Base-by-base conservation (phyloP, 805 yeast species). In the Wickerhamiella galacta region DNA sequence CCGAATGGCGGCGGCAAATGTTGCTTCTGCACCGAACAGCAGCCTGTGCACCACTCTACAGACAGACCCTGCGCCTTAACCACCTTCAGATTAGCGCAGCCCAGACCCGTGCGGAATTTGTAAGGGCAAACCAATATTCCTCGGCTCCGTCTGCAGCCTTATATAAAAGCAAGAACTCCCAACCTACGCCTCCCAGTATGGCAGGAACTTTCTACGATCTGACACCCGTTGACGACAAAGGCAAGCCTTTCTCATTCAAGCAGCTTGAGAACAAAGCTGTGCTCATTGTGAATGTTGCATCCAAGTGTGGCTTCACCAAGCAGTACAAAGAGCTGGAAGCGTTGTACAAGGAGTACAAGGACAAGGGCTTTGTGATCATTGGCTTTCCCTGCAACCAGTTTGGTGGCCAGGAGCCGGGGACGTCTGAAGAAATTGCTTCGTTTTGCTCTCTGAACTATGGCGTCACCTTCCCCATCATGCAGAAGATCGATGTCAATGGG, bases 301-400 rank as follows among this genome's bases (percentile, higher is more conserved):
- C 90, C 49, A 75, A 80, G 57, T 80, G 92, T 53, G 73, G 72
- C 4, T 72, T 71, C 56, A 73, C 90, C 3, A 73, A 78, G 36
- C 93, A 82, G 53, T 78, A 76, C 52, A 57, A 62, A 33, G 87
- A 74, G 33, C 58, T 83, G 22, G 85, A 83, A 56, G 57, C 53
- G 25, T 56, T 83, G 10, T 72, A 80, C 58, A 58, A 71, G 39
- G 70, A 72, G 49, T 78, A 75, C 57, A 57, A 65, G 33, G 69
- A 65, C 31, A 48, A 66, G 40, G 92, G 80, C 1, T 60, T 85
- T 16, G 70, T 58, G 28, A 63, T 83, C 18, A 42, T 83, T 22
- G 95, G 83, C 0, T 82, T 83, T 66, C 95, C 95, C 20, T 80
- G 94, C 57, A 79, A 81, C 58, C 94, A 82, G 53, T 83, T 83